Evolutionary conservation across 2,329 filamentous ascomycete genomes (phyloP), one percentile per base, ranked within the genome.

Genomic region (Alternaria panax): DNA sequence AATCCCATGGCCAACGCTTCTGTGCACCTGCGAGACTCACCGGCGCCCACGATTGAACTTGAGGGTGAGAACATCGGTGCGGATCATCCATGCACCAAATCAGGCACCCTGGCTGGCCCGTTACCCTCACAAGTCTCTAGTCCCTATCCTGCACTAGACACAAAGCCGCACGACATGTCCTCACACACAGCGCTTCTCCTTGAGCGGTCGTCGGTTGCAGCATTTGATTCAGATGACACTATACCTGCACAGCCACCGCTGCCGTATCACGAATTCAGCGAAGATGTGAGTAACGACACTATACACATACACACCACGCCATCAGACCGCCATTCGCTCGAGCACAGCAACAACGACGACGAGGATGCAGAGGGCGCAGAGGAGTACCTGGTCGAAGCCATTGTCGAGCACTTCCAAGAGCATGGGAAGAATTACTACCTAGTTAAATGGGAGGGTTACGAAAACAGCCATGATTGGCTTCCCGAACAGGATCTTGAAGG

Each of bases 381-480:
- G 55, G 72, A 74, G 50, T 75, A 71, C 41, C 66, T 69, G 9
- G 66, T 76, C 11, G 73, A 76, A 54, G 50, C 60, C 22, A 75
- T 78, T 24, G 32, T 73, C 0, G 65, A 66, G 43, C 73, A 78
- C 51, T 66, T 61, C 22, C 59, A 63, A 40, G 55, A 70, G 7
- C 54, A 63, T 4, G 60, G 64, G 1, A 62, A 59, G 28, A 72
- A 64, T 4, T 72, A 65, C 53, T 78, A 74, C 28, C 68, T 72
- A 0, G 73, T 78, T n/a, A 75, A 75, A 36, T 78, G 75, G 75
- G 67, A 72, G 22, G 74, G 71, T 1, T 74, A 73, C 41, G 65
- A 72, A 7, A 69, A 75, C 27, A 67, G 65, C 2, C 61, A 67
- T n/a, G 72, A 75, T 45, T 78, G 75, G 74, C 53, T 76, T 5